Conservation (phyloP, 495 filamentous ascomycete species). For the Daldinia caldariorum region DNA sequence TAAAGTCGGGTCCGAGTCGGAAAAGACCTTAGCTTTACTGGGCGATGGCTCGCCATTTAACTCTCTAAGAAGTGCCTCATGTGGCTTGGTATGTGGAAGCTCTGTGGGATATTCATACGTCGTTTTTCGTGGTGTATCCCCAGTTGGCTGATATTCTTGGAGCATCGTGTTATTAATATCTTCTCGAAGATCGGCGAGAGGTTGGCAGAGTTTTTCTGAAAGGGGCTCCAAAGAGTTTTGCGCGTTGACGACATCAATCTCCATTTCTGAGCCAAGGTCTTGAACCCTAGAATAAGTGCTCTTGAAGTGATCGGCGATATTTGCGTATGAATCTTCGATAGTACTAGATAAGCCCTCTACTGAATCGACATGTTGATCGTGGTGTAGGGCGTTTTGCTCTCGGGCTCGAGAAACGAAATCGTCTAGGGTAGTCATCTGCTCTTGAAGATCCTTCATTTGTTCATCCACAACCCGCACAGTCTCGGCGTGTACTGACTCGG, state of each 20-base stretch:
- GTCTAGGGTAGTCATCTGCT: conserved; percentile 87
- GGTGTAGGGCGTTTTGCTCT: conserved; percentile 80
- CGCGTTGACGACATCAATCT: conserved; percentile 61
- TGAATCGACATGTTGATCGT: conserved; percentile 69
- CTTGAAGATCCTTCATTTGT: conserved; percentile 85
- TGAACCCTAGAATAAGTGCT: conserved; percentile 69
- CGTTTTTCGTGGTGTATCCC: conserved; percentile 82
- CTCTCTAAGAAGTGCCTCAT: conserved; percentile 71
- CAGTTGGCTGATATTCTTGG: conserved; percentile 83
- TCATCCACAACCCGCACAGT: conserved; percentile 89
- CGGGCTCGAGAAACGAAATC: conserved; percentile 88
- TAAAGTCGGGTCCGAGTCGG: conserved; percentile 45
- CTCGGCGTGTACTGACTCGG: conserved; percentile 89
- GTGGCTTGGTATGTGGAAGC: conserved; percentile 78
- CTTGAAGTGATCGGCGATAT: conserved; percentile 71
- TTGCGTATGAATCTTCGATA: conserved; percentile 75
- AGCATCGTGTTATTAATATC: conserved; percentile 69
- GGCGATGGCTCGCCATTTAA: conserved; percentile 56
- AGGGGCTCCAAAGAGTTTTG: conserved; percentile 67
- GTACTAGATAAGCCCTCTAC: conserved; percentile 68
- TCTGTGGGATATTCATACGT: conserved; percentile 78
- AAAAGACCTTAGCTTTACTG: conserved; percentile 51
- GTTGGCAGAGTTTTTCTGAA: conserved; percentile 67
- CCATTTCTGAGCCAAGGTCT: conserved; percentile 70
- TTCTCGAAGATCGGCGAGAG: conserved; percentile 73